Conservation (phyloP, 306 rosid genomes). For the Urtica urens region DNA sequence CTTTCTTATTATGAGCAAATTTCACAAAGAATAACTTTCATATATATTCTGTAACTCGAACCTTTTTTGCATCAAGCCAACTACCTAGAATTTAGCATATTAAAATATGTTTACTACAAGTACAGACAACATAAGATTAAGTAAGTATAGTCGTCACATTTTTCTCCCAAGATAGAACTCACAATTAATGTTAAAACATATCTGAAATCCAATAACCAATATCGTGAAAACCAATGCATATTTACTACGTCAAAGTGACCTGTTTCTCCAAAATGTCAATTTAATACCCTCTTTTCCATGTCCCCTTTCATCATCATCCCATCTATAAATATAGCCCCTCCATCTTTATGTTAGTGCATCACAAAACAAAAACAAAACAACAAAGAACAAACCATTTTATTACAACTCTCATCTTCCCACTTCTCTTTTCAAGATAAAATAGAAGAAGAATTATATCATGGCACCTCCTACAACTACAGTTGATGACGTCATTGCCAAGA, state of each 20-base stretch:
- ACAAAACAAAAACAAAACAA: not conserved
- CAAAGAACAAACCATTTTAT: not conserved
- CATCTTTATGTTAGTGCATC: not conserved
- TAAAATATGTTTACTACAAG: no score
- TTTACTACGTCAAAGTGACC: not conserved
- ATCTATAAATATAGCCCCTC: not conserved
- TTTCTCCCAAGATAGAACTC: no score
- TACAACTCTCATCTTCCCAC: not conserved
- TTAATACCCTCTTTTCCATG: conserved; percentile 2
- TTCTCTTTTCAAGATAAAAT: not conserved
- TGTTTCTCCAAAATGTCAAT: not conserved
- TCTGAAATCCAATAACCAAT: no score
- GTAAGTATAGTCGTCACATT: no score
- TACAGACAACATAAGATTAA: no score
- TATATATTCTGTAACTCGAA: no score
- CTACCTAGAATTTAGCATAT: no score
- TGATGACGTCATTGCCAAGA: conserved; percentile 8
- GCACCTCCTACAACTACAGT: not conserved
- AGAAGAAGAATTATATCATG: no score
- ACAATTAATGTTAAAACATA: no score
- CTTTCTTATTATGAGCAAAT: no score
- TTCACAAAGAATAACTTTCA: no score
- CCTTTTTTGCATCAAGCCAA: no score
- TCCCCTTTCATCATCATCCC: not conserved
- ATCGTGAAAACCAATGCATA: conserved; percentile 1